These are phyloP conservation scores for Candida piceae DNA, from an alignment of 805 yeast species.

Conservation along the genomic window DNA sequence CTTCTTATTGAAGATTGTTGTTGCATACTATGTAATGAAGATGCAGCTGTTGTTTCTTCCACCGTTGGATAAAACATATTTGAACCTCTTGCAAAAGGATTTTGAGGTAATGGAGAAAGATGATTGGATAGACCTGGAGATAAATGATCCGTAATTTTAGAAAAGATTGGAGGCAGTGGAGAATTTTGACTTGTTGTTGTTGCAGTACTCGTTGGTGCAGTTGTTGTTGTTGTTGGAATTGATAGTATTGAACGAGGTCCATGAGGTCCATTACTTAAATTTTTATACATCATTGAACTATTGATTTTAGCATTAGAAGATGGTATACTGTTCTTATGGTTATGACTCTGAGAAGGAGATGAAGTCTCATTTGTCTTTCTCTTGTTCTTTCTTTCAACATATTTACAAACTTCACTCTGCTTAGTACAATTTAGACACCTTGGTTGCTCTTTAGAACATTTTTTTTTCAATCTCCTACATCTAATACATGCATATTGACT, in stretches of 20 bases:
- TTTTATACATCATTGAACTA: too few relatives aligned
- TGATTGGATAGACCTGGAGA: not conserved
- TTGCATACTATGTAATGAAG: conserved; percentile 12
- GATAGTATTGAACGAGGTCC: too few relatives aligned
- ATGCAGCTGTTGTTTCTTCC: conserved; percentile 12
- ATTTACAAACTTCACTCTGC: conserved; percentile 35
- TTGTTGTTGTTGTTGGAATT: conserved; percentile 11
- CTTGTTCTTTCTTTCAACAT: conserved; percentile 34
- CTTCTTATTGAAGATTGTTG: conserved; percentile 7
- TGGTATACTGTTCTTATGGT: too few relatives aligned
- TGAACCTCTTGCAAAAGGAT: not conserved
- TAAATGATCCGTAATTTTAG: not conserved
- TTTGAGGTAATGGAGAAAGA: conserved; percentile 1
- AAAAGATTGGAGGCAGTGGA: not conserved
- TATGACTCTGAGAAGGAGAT: not conserved
- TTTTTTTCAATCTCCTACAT: conserved; percentile 45
- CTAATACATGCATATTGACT: conserved; percentile 37
- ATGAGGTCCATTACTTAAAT: too few relatives aligned
- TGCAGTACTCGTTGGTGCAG: conserved; percentile 6
- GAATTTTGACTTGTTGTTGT: too few relatives aligned
- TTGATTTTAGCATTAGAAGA: too few relatives aligned
- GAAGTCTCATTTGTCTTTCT: conserved; percentile 16
- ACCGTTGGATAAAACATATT: conserved; percentile 4
- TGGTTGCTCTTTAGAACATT: conserved; percentile 42
- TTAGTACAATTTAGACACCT: conserved; percentile 38